phyloP scores from a whole-genome alignment of 805 yeast species.

The Barnettozyma wickerhamii region DNA sequence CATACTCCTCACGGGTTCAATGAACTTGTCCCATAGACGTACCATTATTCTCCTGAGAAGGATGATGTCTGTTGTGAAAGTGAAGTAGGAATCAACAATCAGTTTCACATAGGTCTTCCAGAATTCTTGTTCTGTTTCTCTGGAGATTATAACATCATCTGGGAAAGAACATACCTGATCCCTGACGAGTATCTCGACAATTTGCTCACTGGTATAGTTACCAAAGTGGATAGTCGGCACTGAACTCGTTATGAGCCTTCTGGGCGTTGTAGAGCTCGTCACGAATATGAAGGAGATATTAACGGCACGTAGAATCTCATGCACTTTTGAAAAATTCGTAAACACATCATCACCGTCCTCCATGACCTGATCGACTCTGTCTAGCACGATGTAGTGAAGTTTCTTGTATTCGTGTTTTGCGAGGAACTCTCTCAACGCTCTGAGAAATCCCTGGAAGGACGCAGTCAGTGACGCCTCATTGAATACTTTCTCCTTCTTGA shows the following conservation, averaged over 20 bases:
- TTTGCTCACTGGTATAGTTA: slow-evolving; percentile 15
- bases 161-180: slow-evolving; percentile 13
- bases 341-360: slow-evolving; percentile 19
- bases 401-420: slow-evolving; percentile 5
- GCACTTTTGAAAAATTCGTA: slow-evolving; percentile 17
- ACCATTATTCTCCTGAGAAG: slow-evolving; percentile 15
- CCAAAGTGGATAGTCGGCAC: slow-evolving; percentile 18
- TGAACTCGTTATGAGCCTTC: slow-evolving; percentile 16
- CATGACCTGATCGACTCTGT: slow-evolving; percentile 23
- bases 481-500: slow-evolving; percentile 2
- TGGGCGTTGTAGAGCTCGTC: slow-evolving; percentile 13
- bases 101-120: slow-evolving; percentile 22
- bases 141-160: not conserved
- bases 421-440: slow-evolving; percentile 14
- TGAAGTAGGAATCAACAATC: slow-evolving; percentile 21
- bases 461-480: slow-evolving; percentile 12
- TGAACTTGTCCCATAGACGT: slow-evolving; percentile 23
- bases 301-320: slow-evolving; percentile 14
- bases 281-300: slow-evolving; percentile 21
- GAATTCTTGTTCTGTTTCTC: slow-evolving; percentile 8
- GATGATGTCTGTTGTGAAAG: slow-evolving; percentile 21
- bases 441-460: slow-evolving; percentile 21
- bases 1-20: slow-evolving; percentile 14
- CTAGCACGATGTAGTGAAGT: slow-evolving; percentile 23
- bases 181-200: slow-evolving; percentile 8